Evolutionary conservation across 2,329 filamentous ascomycete species (phyloP), one percentile per base, ranked within the genome.

Genomic region (Fusarium verrucosum): DNA sequence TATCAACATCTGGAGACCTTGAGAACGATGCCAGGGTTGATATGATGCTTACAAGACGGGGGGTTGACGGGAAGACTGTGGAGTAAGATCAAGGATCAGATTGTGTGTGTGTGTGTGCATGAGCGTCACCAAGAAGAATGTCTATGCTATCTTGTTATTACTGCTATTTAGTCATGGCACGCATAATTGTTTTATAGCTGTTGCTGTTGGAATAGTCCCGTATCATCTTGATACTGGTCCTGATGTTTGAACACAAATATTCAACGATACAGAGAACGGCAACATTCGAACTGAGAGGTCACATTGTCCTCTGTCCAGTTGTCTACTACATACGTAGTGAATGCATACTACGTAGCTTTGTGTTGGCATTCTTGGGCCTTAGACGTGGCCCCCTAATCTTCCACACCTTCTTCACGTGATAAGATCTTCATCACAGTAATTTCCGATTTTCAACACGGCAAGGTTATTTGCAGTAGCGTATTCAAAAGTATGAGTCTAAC

Each of bases 371-470:
- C 51, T 50, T 62, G 46, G 41, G 55, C 33, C 45, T 50, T 65
- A 43, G 41, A 55, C 33, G 44, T 43, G 36, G 40, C 42, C 59
- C 66, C 67, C 50, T 55, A 43, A 44, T 55, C 53, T 54, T 68
- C 68, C 66, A 67, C 69, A 58, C 30, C 50, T 30, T 62, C 50
- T 30, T 62, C 67, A 71, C 66, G 67, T 72, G 69, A 71, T 62
- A 54, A 47, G 69, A 71, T 71, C 69, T 69, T 69, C 69, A 69
- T 56, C 61, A 61, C 35, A 61, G 49, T 49, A 70, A 70, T 70
- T 70, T 66, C 53, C 46, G 68, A 70, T 70, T 70, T 66, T 42
- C 46, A 59, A 56, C 13, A 52, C 19, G 23, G 38, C 58, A 66
- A 66, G 58, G 62, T 63, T 53, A 59, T 50, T 40, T 58, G 44